phyloP scores from a whole-genome alignment of 331 rosid genomes.

The Quercus tomentella region DNA sequence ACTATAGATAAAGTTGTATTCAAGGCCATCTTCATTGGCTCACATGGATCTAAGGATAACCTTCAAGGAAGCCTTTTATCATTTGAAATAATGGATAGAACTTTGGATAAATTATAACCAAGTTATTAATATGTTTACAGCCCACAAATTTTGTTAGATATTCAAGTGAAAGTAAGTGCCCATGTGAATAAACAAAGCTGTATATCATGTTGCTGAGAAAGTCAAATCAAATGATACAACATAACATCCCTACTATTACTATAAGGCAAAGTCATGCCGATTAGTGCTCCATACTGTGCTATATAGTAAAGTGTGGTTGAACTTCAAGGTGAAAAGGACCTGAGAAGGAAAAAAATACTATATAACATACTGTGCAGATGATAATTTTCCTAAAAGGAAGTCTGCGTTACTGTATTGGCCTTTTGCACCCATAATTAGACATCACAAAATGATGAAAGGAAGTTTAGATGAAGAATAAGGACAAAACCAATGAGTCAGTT shows the following conservation, averaged over 20 bases:
- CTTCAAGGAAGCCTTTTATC: not conserved
- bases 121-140: not conserved
- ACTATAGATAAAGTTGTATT: not conserved
- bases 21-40: not conserved
- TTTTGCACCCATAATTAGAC: conserved; percentile 1
- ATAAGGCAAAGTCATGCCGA: not conserved
- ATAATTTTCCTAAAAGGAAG: not conserved
- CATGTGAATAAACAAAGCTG: not conserved
- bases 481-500: not conserved
- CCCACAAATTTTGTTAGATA: not conserved
- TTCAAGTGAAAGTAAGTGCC: not conserved
- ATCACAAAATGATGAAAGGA: not conserved
- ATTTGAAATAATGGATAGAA: not conserved
- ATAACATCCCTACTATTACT: not conserved
- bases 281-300: conserved; percentile 2
- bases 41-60: not conserved
- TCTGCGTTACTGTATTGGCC: not conserved
- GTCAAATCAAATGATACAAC: not conserved
- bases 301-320: not conserved
- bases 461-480: not conserved
- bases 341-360: not conserved
- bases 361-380: not conserved
- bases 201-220: not conserved
- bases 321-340: not conserved
- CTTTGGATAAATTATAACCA: not conserved